Conservation (phyloP, 495 filamentous ascomycete species). For the Clavariopsis aquatica region DNA sequence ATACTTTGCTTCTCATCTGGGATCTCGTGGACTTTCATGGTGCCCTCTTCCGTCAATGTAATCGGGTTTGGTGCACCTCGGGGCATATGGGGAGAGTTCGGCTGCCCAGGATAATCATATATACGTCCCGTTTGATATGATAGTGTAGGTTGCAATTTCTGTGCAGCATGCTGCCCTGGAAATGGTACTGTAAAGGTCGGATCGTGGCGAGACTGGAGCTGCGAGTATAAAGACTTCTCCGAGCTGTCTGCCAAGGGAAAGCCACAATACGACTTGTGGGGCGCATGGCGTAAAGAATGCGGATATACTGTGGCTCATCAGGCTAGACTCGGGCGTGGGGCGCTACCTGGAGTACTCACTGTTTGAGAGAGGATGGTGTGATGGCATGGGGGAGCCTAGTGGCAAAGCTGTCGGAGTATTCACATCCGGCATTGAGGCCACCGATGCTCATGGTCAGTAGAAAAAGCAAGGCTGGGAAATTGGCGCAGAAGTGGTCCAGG, state of each 20-base stretch:
- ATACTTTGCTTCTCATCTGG: too few relatives aligned
- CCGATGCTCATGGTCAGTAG: background rate
- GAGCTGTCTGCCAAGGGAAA: background rate
- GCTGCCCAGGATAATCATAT: background rate
- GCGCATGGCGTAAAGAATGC: background rate
- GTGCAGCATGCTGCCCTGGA: background rate
- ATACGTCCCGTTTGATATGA: background rate
- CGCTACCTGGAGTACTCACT: background rate
- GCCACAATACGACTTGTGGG: background rate
- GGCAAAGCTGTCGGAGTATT: background rate
- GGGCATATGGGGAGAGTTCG: background rate
- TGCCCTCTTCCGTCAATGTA: background rate
- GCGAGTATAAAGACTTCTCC: background rate
- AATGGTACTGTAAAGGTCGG: background rate
- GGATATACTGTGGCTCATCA: background rate
- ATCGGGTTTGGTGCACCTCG: background rate
- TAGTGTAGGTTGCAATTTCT: background rate
- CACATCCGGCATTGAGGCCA: background rate
- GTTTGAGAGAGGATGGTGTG: background rate
- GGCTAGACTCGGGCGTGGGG: background rate
- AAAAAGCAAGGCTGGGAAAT: background rate
- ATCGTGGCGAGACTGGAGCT: background rate
- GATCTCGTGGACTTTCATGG: background rate
- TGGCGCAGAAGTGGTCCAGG: background rate
- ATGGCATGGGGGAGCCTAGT: background rate